Conservation (phyloP, 148 eudicot genomes). For the Dysphania ambrosioides region DNA sequence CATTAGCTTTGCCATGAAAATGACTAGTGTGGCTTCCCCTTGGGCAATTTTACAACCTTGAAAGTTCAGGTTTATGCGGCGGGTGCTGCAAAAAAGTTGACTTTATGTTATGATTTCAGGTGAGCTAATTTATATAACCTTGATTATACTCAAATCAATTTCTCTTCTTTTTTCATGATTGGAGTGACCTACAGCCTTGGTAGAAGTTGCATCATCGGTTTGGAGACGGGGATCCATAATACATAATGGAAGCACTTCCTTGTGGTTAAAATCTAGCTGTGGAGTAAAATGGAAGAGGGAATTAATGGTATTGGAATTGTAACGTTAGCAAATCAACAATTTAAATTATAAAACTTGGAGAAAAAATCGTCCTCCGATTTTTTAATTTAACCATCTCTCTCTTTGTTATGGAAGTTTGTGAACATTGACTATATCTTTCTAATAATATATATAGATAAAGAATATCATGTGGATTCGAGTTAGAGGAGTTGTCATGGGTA, state of each 20-base stretch:
- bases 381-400: too few species aligned
- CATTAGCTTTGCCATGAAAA: neutral
- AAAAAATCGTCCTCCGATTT: too few species aligned
- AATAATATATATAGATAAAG: too few species aligned
- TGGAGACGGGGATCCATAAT: neutral
- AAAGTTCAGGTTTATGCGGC: neutral
- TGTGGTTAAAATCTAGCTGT: neutral
- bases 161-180: neutral
- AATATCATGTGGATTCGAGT: too few species aligned
- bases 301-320: neutral
- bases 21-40: neutral
- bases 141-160: neutral
- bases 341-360: too few species aligned
- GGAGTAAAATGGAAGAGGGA: neutral
- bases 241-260: neutral
- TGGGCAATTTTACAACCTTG: neutral
- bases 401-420: too few species aligned
- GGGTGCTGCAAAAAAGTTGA: neutral
- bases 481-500: too few species aligned
- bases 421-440: too few species aligned
- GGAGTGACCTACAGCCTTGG: neutral
- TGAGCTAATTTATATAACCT: neutral
- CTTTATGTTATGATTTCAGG: neutral
- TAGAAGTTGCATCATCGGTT: neutral
- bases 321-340: too few species aligned